Base-by-base conservation (phyloP, 352 stramenopile genomes). In the Phytopythium chamaehyphon region DNA sequence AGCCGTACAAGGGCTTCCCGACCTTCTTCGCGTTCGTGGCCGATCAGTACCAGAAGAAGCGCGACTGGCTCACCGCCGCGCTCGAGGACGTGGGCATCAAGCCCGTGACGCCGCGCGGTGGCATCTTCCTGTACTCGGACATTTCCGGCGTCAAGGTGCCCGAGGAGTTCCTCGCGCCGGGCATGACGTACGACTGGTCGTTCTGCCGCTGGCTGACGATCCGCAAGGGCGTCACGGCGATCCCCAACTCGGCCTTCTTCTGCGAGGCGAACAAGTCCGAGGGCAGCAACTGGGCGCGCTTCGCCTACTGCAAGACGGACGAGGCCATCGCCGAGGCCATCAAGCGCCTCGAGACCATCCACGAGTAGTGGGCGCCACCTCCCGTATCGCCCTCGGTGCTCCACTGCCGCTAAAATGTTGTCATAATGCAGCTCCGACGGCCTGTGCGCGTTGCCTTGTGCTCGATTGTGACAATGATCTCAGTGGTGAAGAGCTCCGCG, bases 251-350 rank as follows among this genome's bases (percentile, higher is more conserved):
- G 39, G 87, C 91, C 35, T 98, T 98, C 70, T 98, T 98, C 55
- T 85, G 74, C 43, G 26, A 67, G 19, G 74, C 67, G 31, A 96
- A 96, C 64, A 88, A 94, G 39, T 46, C 54, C 9, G 65, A 85
- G 24, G 82, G 79, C 36, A 73, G 82, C 51, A 66, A 83, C 31
- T 85, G 89, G 63, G 90, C 83, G 5, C 88, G 95, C 42, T 98
- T 98, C 60, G 93, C 93, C 28, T 98, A 97, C 73, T 98, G 95
- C 78, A 98, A 98, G 77, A 96, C 86, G 31, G 94, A 98, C 54
- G 82, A 96, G 31, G 93, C 86, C n/a, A 80, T 98, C 28, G 61
- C 73, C 19, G 75, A 94, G 48, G 93, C 93, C 50, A 96, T 92
- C 57, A 70, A 69, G 55, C 82, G 82, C 33, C 68, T 92, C 15